A percentile compares a stretch with the other conserved stretches of the same genome.
Conservation (phyloP, 371 early-diverging fungal species). For the Smittium culicis region DNA sequence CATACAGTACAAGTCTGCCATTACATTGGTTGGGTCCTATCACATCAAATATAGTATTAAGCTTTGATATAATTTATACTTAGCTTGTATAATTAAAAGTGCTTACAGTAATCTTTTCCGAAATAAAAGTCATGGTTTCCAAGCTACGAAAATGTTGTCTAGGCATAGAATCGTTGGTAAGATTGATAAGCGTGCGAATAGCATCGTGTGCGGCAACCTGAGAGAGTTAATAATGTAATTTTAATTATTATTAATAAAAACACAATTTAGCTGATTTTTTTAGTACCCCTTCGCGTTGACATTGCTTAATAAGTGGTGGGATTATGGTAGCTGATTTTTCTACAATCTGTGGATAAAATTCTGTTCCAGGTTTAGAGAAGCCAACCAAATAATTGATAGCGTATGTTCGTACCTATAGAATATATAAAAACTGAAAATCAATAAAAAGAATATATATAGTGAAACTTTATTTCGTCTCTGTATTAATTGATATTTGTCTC, state of each 20-base stretch:
- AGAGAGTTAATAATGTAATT: constrained; percentile 7
- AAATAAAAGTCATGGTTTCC: constrained; percentile 49
- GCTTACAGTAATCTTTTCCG: constrained; percentile 45
- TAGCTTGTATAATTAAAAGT: neutral
- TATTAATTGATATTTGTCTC: neutral
- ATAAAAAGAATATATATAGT: neutral
- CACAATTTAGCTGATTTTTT: neutral
- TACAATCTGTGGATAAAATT: constrained; percentile 46
- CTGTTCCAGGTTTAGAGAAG: constrained; percentile 47
- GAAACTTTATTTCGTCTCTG: too few relatives aligned
- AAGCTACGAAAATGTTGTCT: constrained; percentile 46
- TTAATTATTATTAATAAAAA: constrained; percentile 1
- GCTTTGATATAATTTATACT: neutral
- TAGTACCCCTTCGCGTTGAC: constrained; percentile 53
- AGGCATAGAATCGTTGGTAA: constrained; percentile 50
- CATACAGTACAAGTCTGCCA: constrained; percentile 48
- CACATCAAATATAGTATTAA: neutral
- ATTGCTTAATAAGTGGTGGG: constrained; percentile 50
- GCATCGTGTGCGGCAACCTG: constrained; percentile 75
- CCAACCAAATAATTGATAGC: constrained; percentile 66
- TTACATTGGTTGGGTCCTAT: constrained; percentile 6
- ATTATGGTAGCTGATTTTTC: constrained; percentile 42
- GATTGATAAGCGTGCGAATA: constrained; percentile 63
- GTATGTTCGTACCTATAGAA: constrained; percentile 36
- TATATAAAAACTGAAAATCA: neutral